Conservation (phyloP, 176 grass and related monocot species). For the Eleusine indica region DNA sequence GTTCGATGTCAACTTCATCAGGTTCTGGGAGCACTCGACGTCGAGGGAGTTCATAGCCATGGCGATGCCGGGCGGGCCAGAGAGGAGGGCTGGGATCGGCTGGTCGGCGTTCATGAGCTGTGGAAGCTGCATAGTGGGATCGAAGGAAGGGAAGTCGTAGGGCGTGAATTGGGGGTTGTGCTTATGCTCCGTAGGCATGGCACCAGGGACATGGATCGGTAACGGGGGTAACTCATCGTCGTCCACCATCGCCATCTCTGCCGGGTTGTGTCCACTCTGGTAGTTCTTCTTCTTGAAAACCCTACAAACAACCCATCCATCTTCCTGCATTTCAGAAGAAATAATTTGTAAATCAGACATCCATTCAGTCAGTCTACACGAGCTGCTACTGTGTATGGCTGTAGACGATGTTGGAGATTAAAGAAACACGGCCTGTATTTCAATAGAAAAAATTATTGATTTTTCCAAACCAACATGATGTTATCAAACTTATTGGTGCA, state of each 20-base stretch:
- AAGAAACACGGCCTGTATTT: neutral
- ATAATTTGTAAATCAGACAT: neutral
- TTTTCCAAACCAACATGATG: neutral
- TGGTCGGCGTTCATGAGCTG: slow-evolving; percentile 77
- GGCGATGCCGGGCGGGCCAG: slow-evolving; percentile 26
- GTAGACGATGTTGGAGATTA: neutral
- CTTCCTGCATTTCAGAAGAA: slow-evolving; percentile 66
- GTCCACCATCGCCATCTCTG: slow-evolving; percentile 41
- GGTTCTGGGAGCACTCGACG: slow-evolving; percentile 70
- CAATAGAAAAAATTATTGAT: neutral
- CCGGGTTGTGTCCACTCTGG: slow-evolving; percentile 48
- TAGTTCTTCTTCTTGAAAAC: slow-evolving; percentile 97
- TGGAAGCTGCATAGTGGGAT: slow-evolving; percentile 79
- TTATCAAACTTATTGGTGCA: neutral
- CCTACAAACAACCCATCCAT: slow-evolving; percentile 98
- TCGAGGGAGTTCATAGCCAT: slow-evolving; percentile 57
- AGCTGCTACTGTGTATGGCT: no score
- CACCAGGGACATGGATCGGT: neutral
- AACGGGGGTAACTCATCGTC: slow-evolving; percentile 68
- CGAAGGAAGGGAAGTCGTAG: slow-evolving; percentile 65
- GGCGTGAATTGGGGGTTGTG: slow-evolving; percentile 52
- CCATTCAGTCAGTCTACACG: neutral
- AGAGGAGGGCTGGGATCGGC: slow-evolving; percentile 30
- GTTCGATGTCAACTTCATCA: slow-evolving; percentile 66
- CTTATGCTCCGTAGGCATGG: slow-evolving; percentile 48